These are phyloP conservation scores for Tetracladium marchalianum DNA, from an alignment of 495 filamentous ascomycete species.

Conservation along the genomic window DNA sequence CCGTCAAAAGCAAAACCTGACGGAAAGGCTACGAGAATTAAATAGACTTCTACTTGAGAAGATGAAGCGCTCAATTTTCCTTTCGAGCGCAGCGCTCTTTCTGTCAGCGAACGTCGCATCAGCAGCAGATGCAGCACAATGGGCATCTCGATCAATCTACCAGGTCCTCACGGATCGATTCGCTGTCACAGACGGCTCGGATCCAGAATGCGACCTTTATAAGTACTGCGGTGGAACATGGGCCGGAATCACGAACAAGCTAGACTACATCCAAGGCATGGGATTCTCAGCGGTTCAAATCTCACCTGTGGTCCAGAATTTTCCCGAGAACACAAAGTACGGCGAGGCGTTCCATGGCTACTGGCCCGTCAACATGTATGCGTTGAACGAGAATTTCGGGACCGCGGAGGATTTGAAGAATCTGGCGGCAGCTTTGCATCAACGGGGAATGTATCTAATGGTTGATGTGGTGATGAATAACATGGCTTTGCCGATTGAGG, in stretches of 20 bases:
- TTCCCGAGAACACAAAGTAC: constrained; percentile 50
- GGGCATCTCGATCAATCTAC: constrained; percentile 59
- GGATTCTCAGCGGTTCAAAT: constrained; percentile 53
- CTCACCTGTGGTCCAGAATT: constrained; percentile 54
- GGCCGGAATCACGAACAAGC: constrained; percentile 55
- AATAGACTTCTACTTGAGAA: no score
- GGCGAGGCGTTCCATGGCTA: not conserved
- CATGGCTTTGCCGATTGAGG: not conserved
- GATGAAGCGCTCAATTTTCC: no score
- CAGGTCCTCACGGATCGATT: constrained; percentile 70
- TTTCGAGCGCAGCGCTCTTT: no score
- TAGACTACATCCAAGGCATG: constrained; percentile 64
- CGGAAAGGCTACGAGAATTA: no score
- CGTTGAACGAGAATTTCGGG: constrained; percentile 54
- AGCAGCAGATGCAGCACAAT: constrained; percentile 13
- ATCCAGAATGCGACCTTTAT: constrained; percentile 47
- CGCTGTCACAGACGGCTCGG: constrained; percentile 21
- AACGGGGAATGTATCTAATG: constrained; percentile 40
- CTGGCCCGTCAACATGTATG: constrained; percentile 59
- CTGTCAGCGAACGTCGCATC: no score
- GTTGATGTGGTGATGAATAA: constrained; percentile 1
- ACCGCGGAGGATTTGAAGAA: constrained; percentile 51
- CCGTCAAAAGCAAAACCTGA: no score
- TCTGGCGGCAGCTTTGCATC: constrained; percentile 45
- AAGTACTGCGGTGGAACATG: constrained; percentile 70